Evolutionary conservation across 2,329 filamentous ascomycete genomes (phyloP).

Genomic region (Penicillium fuscoglaucum): DNA sequence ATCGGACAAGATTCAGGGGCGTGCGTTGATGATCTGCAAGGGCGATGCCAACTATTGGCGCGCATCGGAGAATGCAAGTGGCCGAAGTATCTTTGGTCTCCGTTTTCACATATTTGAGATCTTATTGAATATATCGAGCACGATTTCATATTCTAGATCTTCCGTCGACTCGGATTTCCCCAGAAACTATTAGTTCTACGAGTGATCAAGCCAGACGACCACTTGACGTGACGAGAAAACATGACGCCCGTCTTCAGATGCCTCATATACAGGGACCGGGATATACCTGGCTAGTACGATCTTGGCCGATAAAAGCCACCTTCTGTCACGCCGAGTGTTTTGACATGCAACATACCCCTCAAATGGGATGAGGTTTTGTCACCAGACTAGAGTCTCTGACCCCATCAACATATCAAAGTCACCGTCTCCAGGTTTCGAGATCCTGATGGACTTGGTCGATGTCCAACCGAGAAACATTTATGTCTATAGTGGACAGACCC

Average conservation of each 20-base stretch:
- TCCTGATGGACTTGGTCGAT: neutral
- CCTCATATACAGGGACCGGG: neutral
- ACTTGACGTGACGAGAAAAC: neutral
- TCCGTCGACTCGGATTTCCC: neutral
- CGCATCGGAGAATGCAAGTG: slow-evolving; percentile 10
- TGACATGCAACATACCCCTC: slow-evolving; percentile 12
- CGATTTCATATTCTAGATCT: neutral
- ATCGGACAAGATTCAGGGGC: slow-evolving; percentile 6
- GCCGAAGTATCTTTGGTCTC: neutral
- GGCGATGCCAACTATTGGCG: slow-evolving; percentile 8
- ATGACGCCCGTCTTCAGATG: neutral
- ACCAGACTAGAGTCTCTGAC: slow-evolving; percentile 2
- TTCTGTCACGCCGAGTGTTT: neutral
- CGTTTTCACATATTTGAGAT: neutral
- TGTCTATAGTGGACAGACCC: neutral
- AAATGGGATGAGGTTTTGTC: neutral
- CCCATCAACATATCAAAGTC: neutral
- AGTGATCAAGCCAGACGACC: slow-evolving; percentile 11
- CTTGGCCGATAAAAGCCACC: neutral
- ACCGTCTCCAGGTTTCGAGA: neutral
- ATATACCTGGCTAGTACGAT: neutral
- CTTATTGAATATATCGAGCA: neutral
- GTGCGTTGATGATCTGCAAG: slow-evolving; percentile 15
- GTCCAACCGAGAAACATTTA: neutral
- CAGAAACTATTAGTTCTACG: neutral